Percentiles rank a stretch among this genome's conserved stretches.
phyloP scores from a whole-genome alignment of 371 early-diverging fungal species.

The Choanephora cucurbitarum region DNA sequence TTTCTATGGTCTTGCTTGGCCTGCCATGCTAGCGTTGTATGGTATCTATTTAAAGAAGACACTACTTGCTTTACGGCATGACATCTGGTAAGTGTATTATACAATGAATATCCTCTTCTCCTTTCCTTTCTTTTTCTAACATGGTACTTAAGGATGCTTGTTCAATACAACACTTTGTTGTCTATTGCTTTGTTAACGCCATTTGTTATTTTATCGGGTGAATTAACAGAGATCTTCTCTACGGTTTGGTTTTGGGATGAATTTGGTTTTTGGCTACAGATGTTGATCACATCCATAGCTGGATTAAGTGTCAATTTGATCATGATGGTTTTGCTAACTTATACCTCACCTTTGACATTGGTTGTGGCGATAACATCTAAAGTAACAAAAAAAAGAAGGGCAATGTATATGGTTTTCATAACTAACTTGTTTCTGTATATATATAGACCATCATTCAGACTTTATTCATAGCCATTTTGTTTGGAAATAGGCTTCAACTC shows the following conservation, averaged over 20 bases:
- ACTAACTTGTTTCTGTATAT: background rate
- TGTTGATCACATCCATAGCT: slow-evolving; percentile 26
- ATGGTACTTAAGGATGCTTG: slow-evolving; percentile 9
- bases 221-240: slow-evolving; percentile 11
- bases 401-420: too few species aligned
- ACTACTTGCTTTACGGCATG: slow-evolving; percentile 51
- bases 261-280: slow-evolving; percentile 31
- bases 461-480: slow-evolving; percentile 15
- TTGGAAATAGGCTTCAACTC: slow-evolving; percentile 21
- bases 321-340: slow-evolving; percentile 20
- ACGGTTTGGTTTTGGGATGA: slow-evolving; percentile 30
- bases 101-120: too few species aligned
- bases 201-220: slow-evolving; percentile 24
- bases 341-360: slow-evolving; percentile 23
- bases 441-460: slow-evolving; percentile 18
- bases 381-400: slow-evolving; percentile 5
- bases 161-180: slow-evolving; percentile 27
- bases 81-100: slow-evolving; percentile 58
- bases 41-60: slow-evolving; percentile 67
- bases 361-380: slow-evolving; percentile 15
- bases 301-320: slow-evolving; percentile 18
- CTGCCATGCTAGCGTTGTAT: slow-evolving; percentile 59
- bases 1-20: slow-evolving; percentile 55
- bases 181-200: slow-evolving; percentile 14
- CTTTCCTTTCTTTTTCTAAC: too few species aligned